Evolutionary conservation across 2,329 filamentous ascomycete genomes (phyloP).

Genomic region (Arthroderma sp.): DNA sequence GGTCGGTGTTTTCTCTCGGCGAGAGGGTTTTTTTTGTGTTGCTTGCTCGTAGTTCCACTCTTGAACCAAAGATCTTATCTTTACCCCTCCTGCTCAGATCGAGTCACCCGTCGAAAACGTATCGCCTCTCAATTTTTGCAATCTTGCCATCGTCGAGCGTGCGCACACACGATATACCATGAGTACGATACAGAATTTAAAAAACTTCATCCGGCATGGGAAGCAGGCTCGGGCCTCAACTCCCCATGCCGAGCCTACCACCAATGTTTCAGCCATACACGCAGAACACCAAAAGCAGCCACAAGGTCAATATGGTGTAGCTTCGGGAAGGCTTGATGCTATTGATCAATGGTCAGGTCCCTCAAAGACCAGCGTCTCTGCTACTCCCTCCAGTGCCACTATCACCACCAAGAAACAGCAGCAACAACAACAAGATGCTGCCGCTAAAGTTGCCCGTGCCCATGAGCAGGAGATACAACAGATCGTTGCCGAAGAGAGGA

Average conservation of each 20-base stretch:
- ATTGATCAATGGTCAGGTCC: conserved; percentile 42
- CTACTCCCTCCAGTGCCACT: too few relatives aligned
- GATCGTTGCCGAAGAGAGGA: conserved; percentile 83
- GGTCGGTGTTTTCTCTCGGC: too few relatives aligned
- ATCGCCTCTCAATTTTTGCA: background rate
- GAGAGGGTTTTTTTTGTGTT: background rate
- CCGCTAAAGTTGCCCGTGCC: conserved; percentile 35
- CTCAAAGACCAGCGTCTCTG: conserved; percentile 34
- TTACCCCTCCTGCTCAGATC: background rate
- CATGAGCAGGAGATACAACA: conserved; percentile 58
- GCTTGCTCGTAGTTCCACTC: background rate
- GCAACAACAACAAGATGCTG: conserved; percentile 14
- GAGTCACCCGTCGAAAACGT: background rate
- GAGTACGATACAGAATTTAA: conserved; percentile 81
- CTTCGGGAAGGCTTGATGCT: conserved; percentile 47
- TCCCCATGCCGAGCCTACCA: conserved; percentile 48
- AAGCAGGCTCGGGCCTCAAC: conserved; percentile 72
- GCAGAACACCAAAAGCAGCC: conserved; percentile 47
- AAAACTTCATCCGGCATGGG: conserved; percentile 96
- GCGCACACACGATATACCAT: conserved; percentile 23
- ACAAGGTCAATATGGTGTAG: conserved; percentile 33
- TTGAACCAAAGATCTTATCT: background rate
- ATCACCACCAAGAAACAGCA: conserved; percentile 36
- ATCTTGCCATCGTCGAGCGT: background rate
- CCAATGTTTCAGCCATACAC: conserved; percentile 50